These are phyloP conservation scores for Schwanniomyces yamadae DNA, from an alignment of 805 yeast species.

Conservation along the genomic window DNA sequence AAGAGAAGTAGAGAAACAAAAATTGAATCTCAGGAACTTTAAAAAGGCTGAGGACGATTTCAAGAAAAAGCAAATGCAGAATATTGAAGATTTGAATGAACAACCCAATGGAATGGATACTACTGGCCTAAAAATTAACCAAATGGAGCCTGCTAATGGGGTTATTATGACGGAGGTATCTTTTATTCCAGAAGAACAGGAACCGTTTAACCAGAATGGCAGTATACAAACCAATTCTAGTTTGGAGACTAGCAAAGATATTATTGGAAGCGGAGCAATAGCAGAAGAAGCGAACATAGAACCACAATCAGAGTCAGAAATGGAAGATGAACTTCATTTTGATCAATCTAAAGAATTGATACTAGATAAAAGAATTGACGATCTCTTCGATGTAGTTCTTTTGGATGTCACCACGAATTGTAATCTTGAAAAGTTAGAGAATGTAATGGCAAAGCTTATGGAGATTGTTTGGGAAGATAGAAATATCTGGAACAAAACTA, in stretches of 20 bases:
- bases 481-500: conserved; percentile 43
- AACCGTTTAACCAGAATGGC: no score
- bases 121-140: background rate
- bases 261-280: background rate
- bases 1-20: conserved; percentile 60
- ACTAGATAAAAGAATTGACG: conserved; percentile 17
- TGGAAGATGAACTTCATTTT: conserved; percentile 32
- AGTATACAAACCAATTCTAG: no score
- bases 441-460: conserved; percentile 60
- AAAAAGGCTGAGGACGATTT: conserved; percentile 25
- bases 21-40: conserved; percentile 40
- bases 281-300: conserved; percentile 9
- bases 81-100: conserved; percentile 3
- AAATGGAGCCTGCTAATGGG: no score
- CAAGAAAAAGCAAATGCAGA: conserved; percentile 11
- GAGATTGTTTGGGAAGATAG: conserved; percentile 74
- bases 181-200: no score
- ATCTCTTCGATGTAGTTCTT: conserved; percentile 25
- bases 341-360: conserved; percentile 57
- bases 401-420: conserved; percentile 31
- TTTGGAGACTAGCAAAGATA: background rate
- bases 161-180: no score
- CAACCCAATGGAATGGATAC: conserved; percentile 5
- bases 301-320: conserved; percentile 33
- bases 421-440: conserved; percentile 38